Evolutionary conservation across 352 stramenopile species (phyloP).

Genomic region (Pythium graminicola): DNA sequence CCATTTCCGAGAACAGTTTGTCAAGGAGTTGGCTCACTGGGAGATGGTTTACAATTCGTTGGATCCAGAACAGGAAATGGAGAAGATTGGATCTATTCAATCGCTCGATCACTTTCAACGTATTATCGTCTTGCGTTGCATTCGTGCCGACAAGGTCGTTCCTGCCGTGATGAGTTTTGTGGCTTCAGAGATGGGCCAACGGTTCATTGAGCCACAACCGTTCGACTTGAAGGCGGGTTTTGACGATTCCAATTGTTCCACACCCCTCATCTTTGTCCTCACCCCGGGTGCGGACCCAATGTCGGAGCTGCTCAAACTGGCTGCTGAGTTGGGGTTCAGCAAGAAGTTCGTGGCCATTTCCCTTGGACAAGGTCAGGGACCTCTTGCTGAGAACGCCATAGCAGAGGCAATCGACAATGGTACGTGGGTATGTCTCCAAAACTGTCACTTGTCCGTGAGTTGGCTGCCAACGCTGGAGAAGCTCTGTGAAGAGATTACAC

Average conservation of each 20-base stretch:
- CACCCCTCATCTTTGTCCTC: conserved; percentile 94
- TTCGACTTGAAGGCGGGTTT: conserved; percentile 92
- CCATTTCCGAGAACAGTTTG: conserved; percentile 49
- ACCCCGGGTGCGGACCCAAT: conserved; percentile 93
- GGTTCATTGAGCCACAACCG: conserved; percentile 91
- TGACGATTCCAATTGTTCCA: conserved; percentile 91
- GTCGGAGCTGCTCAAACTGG: conserved; percentile 90
- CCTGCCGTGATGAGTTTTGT: conserved; percentile 90
- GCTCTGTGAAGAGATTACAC: conserved; percentile 91
- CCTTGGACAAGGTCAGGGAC: conserved; percentile 91
- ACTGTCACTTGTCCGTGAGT: conserved; percentile 92
- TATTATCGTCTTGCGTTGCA: conserved; percentile 86
- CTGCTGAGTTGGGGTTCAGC: conserved; percentile 85
- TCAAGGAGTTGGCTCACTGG: conserved; percentile 47
- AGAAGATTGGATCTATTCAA: conserved; percentile 42
- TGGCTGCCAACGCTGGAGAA: conserved; percentile 94
- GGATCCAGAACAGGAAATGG: conserved; percentile 69
- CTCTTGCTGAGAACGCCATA: conserved; percentile 89
- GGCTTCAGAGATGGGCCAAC: conserved; percentile 77
- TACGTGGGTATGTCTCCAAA: conserved; percentile 95
- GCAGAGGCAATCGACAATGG: conserved; percentile 89
- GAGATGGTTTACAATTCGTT: conserved; percentile 80
- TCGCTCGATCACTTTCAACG: conserved; percentile 83
- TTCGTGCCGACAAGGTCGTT: conserved; percentile 92
- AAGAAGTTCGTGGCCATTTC: conserved; percentile 93